Conservation (phyloP, 2,329 filamentous ascomycete genomes). For the Pestalotiopsis sp. region DNA sequence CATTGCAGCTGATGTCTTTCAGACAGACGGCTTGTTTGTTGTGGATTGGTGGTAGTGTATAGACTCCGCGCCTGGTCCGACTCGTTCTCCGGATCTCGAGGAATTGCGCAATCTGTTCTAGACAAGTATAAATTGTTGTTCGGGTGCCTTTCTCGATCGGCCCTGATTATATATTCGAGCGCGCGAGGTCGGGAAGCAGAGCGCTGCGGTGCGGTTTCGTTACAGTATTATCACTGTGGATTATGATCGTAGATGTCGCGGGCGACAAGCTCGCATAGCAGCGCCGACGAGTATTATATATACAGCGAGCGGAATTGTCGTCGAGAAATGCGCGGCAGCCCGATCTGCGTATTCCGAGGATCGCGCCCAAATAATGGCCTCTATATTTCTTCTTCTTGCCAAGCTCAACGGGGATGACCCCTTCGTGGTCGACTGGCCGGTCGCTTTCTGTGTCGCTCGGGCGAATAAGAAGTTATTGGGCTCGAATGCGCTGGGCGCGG, state of each 20-base stretch:
- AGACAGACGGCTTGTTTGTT: neutral
- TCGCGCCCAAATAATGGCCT: neutral
- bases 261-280: neutral
- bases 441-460: neutral
- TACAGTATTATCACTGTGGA: neutral
- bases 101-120: neutral
- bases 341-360: neutral
- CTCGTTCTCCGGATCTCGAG: neutral
- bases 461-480: neutral
- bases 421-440: neutral
- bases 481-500: constrained; percentile 3
- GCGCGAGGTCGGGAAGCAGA: neutral
- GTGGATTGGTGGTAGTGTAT: neutral
- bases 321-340: neutral
- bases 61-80: neutral
- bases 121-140: neutral
- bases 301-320: neutral
- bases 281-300: neutral
- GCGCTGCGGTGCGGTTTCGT: neutral
- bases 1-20: constrained; percentile 23
- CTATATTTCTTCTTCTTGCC: neutral
- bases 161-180: neutral
- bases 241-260: neutral
- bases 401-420: neutral
- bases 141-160: neutral